phyloP scores from a whole-genome alignment of 2,329 filamentous ascomycete species.

The Apiospora hydei region DNA sequence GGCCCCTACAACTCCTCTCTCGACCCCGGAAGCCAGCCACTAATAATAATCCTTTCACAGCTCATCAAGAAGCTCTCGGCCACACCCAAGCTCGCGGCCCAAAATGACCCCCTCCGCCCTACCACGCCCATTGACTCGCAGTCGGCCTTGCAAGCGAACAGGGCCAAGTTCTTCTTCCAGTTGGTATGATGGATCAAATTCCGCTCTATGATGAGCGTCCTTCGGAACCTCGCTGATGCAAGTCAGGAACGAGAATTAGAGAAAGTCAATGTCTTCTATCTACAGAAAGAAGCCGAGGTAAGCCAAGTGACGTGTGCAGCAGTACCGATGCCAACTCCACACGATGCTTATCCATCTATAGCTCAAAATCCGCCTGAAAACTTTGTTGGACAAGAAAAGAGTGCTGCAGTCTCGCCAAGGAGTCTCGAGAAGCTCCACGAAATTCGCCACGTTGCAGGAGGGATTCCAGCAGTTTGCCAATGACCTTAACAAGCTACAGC shows the following conservation, averaged over 20 bases:
- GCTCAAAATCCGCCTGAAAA: constrained; percentile 93
- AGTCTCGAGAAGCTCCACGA: constrained; percentile 85
- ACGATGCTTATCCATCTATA: constrained; percentile 46
- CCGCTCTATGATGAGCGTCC: constrained; percentile 19
- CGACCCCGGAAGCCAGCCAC: constrained; percentile 34
- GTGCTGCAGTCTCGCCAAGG: constrained; percentile 83
- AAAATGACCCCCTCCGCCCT: constrained; percentile 66
- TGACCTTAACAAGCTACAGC: constrained; percentile 95
- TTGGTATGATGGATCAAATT: constrained; percentile 65
- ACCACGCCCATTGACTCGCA: constrained; percentile 74
- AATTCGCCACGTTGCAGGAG: constrained; percentile 94
- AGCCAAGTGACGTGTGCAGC: constrained; percentile 39
- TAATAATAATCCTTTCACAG: constrained; percentile 57
- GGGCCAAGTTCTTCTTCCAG: constrained; percentile 98
- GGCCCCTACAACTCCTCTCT: background rate
- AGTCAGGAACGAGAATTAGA: constrained; percentile 92
- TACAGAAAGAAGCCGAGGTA: constrained; percentile 98
- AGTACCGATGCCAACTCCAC: constrained; percentile 28
- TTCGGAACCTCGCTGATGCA: constrained; percentile 46
- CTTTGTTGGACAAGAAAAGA: constrained; percentile 93
- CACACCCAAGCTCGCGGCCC: constrained; percentile 82
- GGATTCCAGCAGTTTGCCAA: constrained; percentile 97
- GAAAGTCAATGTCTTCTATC: constrained; percentile 97
- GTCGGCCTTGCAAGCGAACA: constrained; percentile 91
- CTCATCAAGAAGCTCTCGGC: constrained; percentile 98